Base-by-base conservation (phyloP, 495 filamentous ascomycete genomes). In the Podospora didyma region DNA sequence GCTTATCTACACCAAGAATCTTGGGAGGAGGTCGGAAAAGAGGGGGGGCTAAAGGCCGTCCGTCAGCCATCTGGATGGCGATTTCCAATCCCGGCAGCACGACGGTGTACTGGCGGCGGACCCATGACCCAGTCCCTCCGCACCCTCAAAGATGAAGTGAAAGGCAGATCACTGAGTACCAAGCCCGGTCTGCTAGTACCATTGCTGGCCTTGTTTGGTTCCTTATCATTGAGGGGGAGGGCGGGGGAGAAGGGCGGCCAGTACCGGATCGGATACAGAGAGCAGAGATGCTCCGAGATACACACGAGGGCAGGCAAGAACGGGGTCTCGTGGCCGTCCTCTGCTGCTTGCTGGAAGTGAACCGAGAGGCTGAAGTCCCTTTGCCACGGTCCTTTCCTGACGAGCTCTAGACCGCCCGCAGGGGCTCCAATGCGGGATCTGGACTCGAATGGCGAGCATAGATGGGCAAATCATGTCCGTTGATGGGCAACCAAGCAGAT, bases 81-180 rank as follows among this genome's bases (percentile, higher is more conserved):
- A 51, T 51, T 24, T 10, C 47, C 24, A 14, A 31, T 31, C 49
- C 31, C 31, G 26, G 31, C 16, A 51, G 49, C 49, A 51, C 49
- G 26, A 39, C 49, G 49, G 49, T 26, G 16, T 17, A 23, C 28
- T 24, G 28, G 49, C 35, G 49, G 28, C 49, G 28, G 11, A 17
- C 7, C 16, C 7, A n/a, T 49, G 47, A 24, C 22, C 47, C 14
- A 31, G 12, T 9, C 17, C 16, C 14, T 49, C 26, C 26, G 26
- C 26, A 31, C 26, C 26, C 26, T 31, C 26, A 31, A 31, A 3
- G 26, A 31, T 9, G 26, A 9, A n/a, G n/a, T n/a, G n/a, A n/a
- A n/a, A 31, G 4, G 26, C 26, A 31, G 26, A 31, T 31, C 26
- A 31, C 26, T 9, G 9, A 31, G 26, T 31, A 31, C 26, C 26